Conservation (phyloP, 2,329 filamentous ascomycete species). For the Rugonectria rugulosa region DNA sequence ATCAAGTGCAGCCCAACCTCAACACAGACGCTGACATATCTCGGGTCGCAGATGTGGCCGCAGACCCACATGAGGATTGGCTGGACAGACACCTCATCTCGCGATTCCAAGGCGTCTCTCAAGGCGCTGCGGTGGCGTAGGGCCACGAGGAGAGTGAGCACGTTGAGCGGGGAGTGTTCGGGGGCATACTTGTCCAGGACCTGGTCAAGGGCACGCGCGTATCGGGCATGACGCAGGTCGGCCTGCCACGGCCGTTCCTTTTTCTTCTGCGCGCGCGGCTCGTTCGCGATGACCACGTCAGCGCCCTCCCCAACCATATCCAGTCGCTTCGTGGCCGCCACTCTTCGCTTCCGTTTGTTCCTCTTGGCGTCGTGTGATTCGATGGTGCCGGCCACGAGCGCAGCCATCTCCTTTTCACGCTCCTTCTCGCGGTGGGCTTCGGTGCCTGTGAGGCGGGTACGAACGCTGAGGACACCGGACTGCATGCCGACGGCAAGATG, state of each 20-base stretch:
- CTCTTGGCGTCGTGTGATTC: conserved; percentile 78
- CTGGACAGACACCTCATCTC: conserved; percentile 82
- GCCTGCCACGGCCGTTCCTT: conserved; percentile 81
- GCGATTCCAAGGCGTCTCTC: conserved; percentile 77
- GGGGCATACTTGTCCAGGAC: conserved; percentile 66
- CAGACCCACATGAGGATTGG: conserved; percentile 86
- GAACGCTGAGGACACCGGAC: conserved; percentile 88
- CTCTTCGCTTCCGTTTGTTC: conserved; percentile 70
- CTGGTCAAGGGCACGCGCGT: conserved; percentile 78
- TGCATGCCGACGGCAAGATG: conserved; percentile 96
- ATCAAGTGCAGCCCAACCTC: conserved; percentile 84
- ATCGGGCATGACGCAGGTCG: conserved; percentile 80
- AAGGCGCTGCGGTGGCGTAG: conserved; percentile 89
- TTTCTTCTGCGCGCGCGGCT: conserved; percentile 57
- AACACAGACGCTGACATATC: conserved; percentile 80
- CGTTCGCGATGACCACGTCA: conserved; percentile 87
- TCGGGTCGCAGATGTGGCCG: conserved; percentile 81
- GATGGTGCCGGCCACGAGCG: conserved; percentile 78
- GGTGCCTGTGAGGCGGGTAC: conserved; percentile 84
- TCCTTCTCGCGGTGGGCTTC: conserved; percentile 80
- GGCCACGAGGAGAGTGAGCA: conserved; percentile 81
- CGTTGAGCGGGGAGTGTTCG: conserved; percentile 66
- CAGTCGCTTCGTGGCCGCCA: conserved; percentile 60
- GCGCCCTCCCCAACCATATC: conserved; percentile 85
- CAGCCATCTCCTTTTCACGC: conserved; percentile 84